Evolutionary conservation across 768 basidiomycete genomes (phyloP).

Genomic region (Hortiboletus campestris): DNA sequence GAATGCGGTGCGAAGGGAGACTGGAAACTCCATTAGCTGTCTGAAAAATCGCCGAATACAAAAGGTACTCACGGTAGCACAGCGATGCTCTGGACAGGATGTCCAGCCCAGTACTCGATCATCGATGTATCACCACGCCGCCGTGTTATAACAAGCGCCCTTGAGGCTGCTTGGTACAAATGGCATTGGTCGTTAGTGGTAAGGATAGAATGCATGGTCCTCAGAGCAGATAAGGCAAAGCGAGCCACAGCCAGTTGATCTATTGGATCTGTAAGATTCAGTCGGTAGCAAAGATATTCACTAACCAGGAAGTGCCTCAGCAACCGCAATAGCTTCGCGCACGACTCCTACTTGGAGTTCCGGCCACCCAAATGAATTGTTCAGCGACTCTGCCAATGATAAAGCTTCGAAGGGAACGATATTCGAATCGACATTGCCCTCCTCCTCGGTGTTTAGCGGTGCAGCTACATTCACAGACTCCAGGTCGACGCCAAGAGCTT

Average conservation of each 20-base stretch:
- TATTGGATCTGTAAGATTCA: slow-evolving; percentile 30
- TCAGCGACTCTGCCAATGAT: slow-evolving; percentile 34
- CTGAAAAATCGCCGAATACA: slow-evolving; percentile 1
- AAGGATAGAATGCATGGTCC: slow-evolving; percentile 66
- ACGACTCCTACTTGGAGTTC: slow-evolving; percentile 93
- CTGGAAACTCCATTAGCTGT: slow-evolving; percentile 39
- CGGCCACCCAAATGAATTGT: slow-evolving; percentile 83
- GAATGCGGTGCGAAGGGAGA: slow-evolving; percentile 64
- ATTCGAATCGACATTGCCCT: slow-evolving; percentile 16
- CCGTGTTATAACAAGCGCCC: slow-evolving; percentile 71
- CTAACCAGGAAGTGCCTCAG: slow-evolving; percentile 87
- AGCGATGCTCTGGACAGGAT: slow-evolving; percentile 75
- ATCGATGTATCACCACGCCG: slow-evolving; percentile 71
- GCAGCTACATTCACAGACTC: slow-evolving; percentile 60
- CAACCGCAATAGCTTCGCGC: slow-evolving; percentile 87
- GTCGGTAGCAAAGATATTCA: slow-evolving; percentile 6
- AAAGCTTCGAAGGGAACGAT: slow-evolving; percentile 37
- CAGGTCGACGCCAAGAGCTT: slow-evolving; percentile 78
- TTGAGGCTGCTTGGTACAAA: slow-evolving; percentile 65
- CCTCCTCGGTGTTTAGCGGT: slow-evolving; percentile 21
- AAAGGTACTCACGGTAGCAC: slow-evolving; percentile 61
- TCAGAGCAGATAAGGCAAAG: slow-evolving; percentile 86
- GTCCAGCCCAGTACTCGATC: slow-evolving; percentile 86
- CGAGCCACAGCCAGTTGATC: slow-evolving; percentile 85
- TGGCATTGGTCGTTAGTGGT: slow-evolving; percentile 77